Evolutionary conservation across 345 rosid genomes (phyloP).

Genomic region (Garcia nutans): DNA sequence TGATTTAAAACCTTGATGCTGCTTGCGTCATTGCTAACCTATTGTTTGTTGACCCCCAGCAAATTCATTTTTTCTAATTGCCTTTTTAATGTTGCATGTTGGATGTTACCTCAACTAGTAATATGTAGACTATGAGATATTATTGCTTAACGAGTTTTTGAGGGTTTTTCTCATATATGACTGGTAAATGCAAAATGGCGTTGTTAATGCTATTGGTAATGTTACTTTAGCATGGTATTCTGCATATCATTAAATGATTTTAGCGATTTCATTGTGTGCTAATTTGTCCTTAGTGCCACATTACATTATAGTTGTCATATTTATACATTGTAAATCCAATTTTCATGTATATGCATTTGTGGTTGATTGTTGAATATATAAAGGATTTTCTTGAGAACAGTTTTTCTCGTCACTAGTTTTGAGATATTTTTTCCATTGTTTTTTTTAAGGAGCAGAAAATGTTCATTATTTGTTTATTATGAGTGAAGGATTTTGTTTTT

Average conservation of each 20-base stretch:
- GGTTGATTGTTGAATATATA: neutral
- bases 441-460: neutral
- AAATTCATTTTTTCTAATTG: neutral
- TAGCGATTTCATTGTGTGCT: neutral
- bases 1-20: neutral
- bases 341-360: neutral
- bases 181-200: neutral
- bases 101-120: neutral
- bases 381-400: neutral
- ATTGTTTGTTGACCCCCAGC: neutral
- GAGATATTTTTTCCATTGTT: neutral
- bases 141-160: neutral
- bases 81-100: neutral
- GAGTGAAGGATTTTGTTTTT: neutral
- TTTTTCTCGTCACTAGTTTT: neutral
- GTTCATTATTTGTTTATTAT: neutral
- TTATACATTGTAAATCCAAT: neutral
- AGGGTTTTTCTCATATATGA: neutral
- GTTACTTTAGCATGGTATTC: neutral
- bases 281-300: neutral
- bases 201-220: neutral
- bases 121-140: neutral
- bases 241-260: neutral
- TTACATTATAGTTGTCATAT: neutral
- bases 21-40: neutral